phyloP scores from a whole-genome alignment of 2,329 filamentous ascomycete species.

The Stylonectria norvegica region DNA sequence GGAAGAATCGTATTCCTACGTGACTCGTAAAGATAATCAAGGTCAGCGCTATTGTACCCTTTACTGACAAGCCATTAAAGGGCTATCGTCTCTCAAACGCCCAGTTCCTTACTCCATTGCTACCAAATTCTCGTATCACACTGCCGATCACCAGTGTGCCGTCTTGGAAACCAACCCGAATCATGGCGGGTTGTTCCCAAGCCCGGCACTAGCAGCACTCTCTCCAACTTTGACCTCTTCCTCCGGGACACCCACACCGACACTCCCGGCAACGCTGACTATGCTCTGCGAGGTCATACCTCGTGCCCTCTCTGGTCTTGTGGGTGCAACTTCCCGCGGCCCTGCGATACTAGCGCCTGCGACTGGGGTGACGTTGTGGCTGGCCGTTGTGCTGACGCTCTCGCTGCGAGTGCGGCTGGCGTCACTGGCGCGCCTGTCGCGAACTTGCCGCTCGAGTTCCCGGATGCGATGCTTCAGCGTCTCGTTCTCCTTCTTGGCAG shows the following conservation, averaged over 20 bases:
- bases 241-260: constrained; percentile 54
- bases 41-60: too few relatives aligned
- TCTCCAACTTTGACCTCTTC: constrained; percentile 60
- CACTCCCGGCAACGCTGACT: constrained; percentile 44
- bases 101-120: too few relatives aligned
- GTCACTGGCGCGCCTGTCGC: constrained; percentile 47
- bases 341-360: constrained; percentile 45
- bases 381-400: constrained; percentile 52
- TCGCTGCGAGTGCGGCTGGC: constrained; percentile 46
- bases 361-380: constrained; percentile 38
- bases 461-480: constrained; percentile 57
- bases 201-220: constrained; percentile 52
- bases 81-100: too few relatives aligned
- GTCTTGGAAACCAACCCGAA: too few relatives aligned
- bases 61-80: too few relatives aligned
- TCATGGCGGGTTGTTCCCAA: constrained; percentile 17
- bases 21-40: too few relatives aligned
- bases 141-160: too few relatives aligned
- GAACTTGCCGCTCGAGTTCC: constrained; percentile 57
- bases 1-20: too few relatives aligned
- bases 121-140: too few relatives aligned
- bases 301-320: constrained; percentile 35
- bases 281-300: constrained; percentile 41
- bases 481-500: constrained; percentile 62
- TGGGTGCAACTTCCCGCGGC: constrained; percentile 37